Base-by-base conservation (phyloP, 768 basidiomycete genomes). In the Mycena crocata region DNA sequence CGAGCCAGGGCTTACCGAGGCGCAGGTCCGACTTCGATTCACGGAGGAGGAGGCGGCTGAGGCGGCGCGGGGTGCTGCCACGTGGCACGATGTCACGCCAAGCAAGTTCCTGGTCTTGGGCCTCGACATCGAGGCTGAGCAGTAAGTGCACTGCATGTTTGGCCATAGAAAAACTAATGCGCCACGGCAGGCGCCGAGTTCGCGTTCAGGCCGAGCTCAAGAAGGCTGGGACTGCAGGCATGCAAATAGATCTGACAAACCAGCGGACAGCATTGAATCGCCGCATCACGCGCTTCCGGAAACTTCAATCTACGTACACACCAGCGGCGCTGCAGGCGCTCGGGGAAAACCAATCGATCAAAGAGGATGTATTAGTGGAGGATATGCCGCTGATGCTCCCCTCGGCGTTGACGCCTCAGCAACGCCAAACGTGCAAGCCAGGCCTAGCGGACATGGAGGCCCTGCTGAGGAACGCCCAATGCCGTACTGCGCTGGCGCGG, bases 371-470 rank as follows among this genome's bases (percentile, higher is more conserved):
- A 17, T 9, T 9, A 17, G 37, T 37, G 10, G 37, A 37, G 37
- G 17, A 37, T 37, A 37, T 37, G 37, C 37, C 37, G 37, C 37
- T 37, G 37, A 66, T 69, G 58, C 50, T 74, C 2, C 74, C 70
- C 0, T 72, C 70, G 17, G 60, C 51, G 15, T 42, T 73, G 40
- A 56, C 56, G 5, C 13, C 28, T 17, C 32, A 40, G 14, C 35
- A 34, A 19, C 58, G 35, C 57, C 21, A 23, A 17, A n/a, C 65
- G 64, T 5, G 69, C 66, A 21, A 4, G 0, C 10, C 34, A 0
- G 64, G 62, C 5, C 57, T 78, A 2, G 34, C 67, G 0, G 40
- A 57, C 7, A 68, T 73, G 17, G 77, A 78, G 58, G 68, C 65
- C 2, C 26, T 60, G 28, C 59, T 76, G 21, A 68, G 72, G 0